Percentiles rank a stretch among this genome's conserved stretches.
phyloP scores from a whole-genome alignment of 129 eudicot species.

The Pulicaria dysenterica region DNA sequence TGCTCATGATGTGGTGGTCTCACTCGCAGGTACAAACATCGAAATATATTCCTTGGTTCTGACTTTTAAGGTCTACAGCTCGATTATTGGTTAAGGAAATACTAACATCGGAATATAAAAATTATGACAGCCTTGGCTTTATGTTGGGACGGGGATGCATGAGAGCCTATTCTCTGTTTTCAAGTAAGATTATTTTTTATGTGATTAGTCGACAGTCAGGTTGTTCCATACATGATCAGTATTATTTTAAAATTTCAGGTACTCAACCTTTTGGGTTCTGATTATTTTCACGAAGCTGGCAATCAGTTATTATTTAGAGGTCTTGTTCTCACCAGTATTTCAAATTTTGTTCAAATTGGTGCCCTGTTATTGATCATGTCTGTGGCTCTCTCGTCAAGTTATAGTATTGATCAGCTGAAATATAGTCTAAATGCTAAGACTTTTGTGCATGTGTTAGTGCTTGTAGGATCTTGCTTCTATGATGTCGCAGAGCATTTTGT shows the following conservation, averaged over 20 bases:
- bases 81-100: neutral
- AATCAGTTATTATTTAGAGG: slow-evolving; percentile 87
- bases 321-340: slow-evolving; percentile 30
- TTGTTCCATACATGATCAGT: slow-evolving; percentile 9
- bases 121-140: slow-evolving; percentile 72
- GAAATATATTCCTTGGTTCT: slow-evolving; percentile 21
- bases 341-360: neutral
- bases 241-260: slow-evolving; percentile 47
- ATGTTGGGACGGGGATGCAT: slow-evolving; percentile 93
- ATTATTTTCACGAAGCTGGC: slow-evolving; percentile 73
- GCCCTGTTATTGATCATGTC: neutral
- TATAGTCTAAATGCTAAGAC: neutral
- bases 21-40: slow-evolving; percentile 44
- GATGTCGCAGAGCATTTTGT: slow-evolving; percentile 50
- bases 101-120: neutral
- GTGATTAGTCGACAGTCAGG: neutral
- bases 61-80: slow-evolving; percentile 6
- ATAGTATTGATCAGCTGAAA: neutral
- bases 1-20: slow-evolving; percentile 98
- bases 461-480: slow-evolving; percentile 76
- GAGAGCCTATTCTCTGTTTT: slow-evolving; percentile 80
- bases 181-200: slow-evolving; percentile 50
- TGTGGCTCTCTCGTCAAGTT: neutral
- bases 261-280: slow-evolving; percentile 82
- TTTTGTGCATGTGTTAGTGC: slow-evolving; percentile 52